phyloP scores from a whole-genome alignment of 305 asterid species.

The Fraxinus ornus region DNA sequence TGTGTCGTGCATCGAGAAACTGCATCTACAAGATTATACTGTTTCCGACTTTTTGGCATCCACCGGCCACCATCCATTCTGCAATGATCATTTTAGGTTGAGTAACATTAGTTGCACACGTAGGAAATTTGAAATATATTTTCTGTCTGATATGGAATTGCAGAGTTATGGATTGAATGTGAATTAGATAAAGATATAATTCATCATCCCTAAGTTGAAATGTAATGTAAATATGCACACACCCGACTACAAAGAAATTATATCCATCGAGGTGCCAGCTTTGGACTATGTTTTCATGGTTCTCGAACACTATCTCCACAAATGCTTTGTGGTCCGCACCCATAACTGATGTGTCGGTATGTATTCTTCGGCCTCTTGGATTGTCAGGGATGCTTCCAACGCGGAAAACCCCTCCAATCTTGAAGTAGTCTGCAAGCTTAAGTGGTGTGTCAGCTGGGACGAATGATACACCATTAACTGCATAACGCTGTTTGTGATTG shows the following conservation, averaged over 20 bases:
- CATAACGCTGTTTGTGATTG: constrained; percentile 58
- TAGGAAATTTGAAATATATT: background rate
- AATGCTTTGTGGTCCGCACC: constrained; percentile 59
- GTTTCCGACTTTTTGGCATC: constrained; percentile 43
- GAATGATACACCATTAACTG: constrained; percentile 61
- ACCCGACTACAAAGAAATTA: constrained; percentile 74
- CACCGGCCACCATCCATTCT: constrained; percentile 68
- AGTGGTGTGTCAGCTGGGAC: constrained; percentile 64
- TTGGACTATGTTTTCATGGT: constrained; percentile 44
- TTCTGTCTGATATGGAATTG: background rate
- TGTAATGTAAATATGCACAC: background rate
- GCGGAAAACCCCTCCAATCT: constrained; percentile 53
- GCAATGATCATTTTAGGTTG: constrained; percentile 16
- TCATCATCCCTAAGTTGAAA: background rate
- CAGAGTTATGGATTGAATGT: background rate
- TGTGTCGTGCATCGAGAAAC: constrained; percentile 62
- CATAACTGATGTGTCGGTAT: constrained; percentile 58
- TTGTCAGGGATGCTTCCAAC: constrained; percentile 60
- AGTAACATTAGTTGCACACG: background rate
- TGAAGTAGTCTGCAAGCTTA: constrained; percentile 69
- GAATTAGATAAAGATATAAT: too few relatives aligned
- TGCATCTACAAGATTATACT: constrained; percentile 65
- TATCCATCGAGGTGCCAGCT: constrained; percentile 79
- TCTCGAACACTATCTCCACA: constrained; percentile 67
- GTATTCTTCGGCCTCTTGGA: constrained; percentile 32